Conservation (phyloP, 768 basidiomycete genomes). For the Leccinum uliginosum region DNA sequence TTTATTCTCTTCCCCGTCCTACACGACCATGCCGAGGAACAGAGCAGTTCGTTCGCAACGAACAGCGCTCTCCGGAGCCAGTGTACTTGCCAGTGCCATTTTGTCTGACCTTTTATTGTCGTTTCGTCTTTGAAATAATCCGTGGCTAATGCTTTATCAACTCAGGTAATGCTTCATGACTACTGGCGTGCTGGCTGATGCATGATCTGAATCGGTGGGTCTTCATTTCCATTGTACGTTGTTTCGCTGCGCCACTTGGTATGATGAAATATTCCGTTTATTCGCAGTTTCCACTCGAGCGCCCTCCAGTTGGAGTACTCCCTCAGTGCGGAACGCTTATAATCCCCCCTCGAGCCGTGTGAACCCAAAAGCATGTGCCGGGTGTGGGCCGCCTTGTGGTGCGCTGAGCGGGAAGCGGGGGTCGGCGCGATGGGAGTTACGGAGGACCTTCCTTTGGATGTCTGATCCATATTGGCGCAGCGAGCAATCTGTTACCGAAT, state of each 20-base stretch:
- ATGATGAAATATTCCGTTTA: constrained; percentile 63
- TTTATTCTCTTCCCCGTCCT: constrained; percentile 90
- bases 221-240: constrained; percentile 2
- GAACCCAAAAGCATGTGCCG: constrained; percentile 65
- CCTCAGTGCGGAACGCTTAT: constrained; percentile 65
- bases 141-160: constrained; percentile 13
- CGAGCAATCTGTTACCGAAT: constrained; percentile 2
- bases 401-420: constrained; percentile 73
- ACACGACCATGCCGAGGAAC: constrained; percentile 84
- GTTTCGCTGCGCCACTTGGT: constrained; percentile 19
- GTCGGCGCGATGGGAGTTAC: constrained; percentile 66
- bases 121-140: neutral
- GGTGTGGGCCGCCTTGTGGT: constrained; percentile 64
- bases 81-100: constrained; percentile 90
- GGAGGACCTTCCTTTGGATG: constrained; percentile 85
- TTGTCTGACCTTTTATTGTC: constrained; percentile 52
- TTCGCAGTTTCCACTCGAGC: constrained; percentile 88
- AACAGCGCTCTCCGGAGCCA: constrained; percentile 58
- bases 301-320: constrained; percentile 68
- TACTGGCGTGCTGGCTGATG: neutral
- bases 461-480: constrained; percentile 52
- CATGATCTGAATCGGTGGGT: constrained; percentile 20
- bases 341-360: constrained; percentile 62
- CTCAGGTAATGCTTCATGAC: neutral
- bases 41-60: constrained; percentile 80